Evolutionary conservation across 2,329 filamentous ascomycete species (phyloP), one percentile per base, ranked within the genome.

Genomic region (Neonectria ditissima): DNA sequence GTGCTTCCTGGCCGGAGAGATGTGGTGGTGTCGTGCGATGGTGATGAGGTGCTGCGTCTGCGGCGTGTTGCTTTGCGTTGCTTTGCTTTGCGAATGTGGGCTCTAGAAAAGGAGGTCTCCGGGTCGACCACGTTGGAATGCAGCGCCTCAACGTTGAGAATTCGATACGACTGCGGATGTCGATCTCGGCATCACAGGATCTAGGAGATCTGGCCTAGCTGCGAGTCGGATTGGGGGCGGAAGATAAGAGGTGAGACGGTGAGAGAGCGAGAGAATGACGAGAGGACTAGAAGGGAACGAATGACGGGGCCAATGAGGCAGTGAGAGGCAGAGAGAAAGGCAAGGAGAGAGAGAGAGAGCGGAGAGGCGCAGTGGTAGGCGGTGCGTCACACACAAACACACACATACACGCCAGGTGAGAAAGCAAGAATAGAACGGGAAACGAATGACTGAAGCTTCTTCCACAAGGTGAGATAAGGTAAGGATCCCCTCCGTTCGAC

Each of bases 61-160:
- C 52, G 63, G 58, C 41, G 61, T 47, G 57, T 61, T 55, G 58
- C 51, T 54, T 62, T n/a, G 24, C 6, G 24, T 47, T 50, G 28
- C 41, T 37, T 60, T 41, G 45, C 30, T 7, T 37, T 22, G 48
- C 51, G 58, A 47, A 30, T 22, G 34, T 26, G 37, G 47, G 37
- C 47, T 32, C 43, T 34, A 32, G 48, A 63, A 63, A 63, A 51
- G 55, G 67, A 70, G 59, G 66, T 72, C 58, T 63, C 67, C 62
- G 26, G 65, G 69, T 70, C 66, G 65, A 69, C 64, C 52, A 59
- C 26, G 67, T 59, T 62, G 70, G 70, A 73, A 73, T 73, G 70
- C 61, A 59, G 58, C 62, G 69, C 57, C 45, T 62, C 59, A 55
- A 61, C 55, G 55, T 39, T 55, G 63, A 52, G 55, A 44, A 39